phyloP scores from a whole-genome alignment of 148 eudicot species.

The Polygonum aviculare region DNA sequence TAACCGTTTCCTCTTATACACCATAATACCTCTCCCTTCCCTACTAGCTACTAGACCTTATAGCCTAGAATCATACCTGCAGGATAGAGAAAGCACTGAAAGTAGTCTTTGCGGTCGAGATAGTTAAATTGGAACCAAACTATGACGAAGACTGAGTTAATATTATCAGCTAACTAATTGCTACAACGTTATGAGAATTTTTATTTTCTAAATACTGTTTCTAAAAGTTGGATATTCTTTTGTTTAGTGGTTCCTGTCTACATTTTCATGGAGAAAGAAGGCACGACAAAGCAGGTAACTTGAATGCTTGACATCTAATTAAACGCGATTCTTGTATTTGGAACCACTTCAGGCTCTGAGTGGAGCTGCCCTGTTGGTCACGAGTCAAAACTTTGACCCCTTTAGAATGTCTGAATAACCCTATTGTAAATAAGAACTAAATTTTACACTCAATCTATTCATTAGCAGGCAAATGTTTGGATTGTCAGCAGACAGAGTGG shows the following conservation, averaged over 20 bases:
- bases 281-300: constrained; percentile 73
- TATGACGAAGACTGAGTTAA: too few relatives aligned
- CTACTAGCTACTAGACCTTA: neutral
- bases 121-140: neutral
- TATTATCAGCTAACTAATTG: neutral
- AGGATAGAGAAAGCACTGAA: neutral
- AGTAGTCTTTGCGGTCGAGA: neutral
- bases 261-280: constrained; percentile 72
- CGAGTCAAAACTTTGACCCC: neutral
- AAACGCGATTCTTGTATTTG: too few relatives aligned
- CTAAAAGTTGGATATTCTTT: constrained; percentile 6
- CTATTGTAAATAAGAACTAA: neutral
- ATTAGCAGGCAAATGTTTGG: neutral
- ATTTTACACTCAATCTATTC: neutral
- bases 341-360: neutral
- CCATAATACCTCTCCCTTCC: neutral
- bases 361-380: neutral
- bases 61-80: neutral
- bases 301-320: neutral
- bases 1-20: neutral
- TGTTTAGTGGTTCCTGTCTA: constrained; percentile 62
- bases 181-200: neutral
- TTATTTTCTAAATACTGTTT: neutral
- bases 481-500: constrained; percentile 42
- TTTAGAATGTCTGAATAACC: neutral